These are phyloP conservation scores for Gautieria morchelliformis DNA, from an alignment of 768 basidiomycete genomes.

Conservation along the genomic window DNA sequence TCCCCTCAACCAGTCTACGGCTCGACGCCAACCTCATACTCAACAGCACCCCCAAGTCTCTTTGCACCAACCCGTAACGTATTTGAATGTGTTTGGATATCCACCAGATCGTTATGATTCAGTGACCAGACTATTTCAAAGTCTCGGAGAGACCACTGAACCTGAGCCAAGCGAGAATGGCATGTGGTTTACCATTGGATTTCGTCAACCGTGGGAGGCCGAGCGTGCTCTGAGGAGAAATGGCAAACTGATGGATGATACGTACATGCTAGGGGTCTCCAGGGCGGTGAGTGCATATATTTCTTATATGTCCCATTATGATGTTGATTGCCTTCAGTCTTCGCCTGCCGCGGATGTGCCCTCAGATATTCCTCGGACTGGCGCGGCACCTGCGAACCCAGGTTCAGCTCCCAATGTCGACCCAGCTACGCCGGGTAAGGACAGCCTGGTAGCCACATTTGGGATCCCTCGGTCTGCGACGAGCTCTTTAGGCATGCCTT, in stretches of 20 bases:
- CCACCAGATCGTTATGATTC: slow-evolving; percentile 68
- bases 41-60: slow-evolving; percentile 11
- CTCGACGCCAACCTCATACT: background rate
- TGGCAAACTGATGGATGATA: slow-evolving; percentile 66
- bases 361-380: slow-evolving; percentile 1
- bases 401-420: slow-evolving; percentile 4
- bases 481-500: slow-evolving; percentile 55
- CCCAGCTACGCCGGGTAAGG: background rate
- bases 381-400: background rate
- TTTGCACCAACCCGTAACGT: slow-evolving; percentile 32
- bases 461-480: slow-evolving; percentile 14
- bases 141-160: slow-evolving; percentile 52
- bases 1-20: slow-evolving; percentile 18
- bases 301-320: background rate
- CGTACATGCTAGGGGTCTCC: slow-evolving; percentile 80
- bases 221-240: slow-evolving; percentile 73
- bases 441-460: slow-evolving; percentile 3
- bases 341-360: background rate
- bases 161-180: slow-evolving; percentile 60
- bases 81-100: slow-evolving; percentile 83
- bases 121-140: slow-evolving; percentile 25
- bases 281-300: slow-evolving; percentile 55
- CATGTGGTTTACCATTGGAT: slow-evolving; percentile 71
- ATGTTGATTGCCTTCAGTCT: background rate
- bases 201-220: slow-evolving; percentile 60